Evolutionary conservation across 73 alveolate genomes (phyloP).

Genomic region (Tetrahymena elliotti): DNA sequence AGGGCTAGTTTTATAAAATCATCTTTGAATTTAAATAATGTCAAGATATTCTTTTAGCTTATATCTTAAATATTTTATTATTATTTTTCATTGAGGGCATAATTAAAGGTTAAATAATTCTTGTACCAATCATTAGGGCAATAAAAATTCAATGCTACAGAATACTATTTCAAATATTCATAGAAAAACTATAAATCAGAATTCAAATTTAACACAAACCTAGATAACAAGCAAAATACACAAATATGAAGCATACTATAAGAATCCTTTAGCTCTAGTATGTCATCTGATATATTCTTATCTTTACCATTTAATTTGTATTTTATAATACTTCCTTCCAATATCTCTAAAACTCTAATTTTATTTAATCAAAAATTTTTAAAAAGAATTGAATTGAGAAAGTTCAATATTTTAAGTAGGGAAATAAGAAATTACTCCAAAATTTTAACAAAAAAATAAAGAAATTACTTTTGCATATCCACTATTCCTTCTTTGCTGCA

Average conservation of each 20-base stretch:
- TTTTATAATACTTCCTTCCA: neutral
- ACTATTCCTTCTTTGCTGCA: neutral
- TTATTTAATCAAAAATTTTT: neutral
- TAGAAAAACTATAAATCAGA: neutral
- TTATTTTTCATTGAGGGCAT: neutral
- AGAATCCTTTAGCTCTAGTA: neutral
- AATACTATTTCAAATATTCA: neutral
- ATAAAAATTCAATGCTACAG: neutral
- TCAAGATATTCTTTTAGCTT: neutral
- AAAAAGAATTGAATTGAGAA: neutral
- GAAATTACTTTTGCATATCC: neutral
- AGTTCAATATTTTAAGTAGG: too few species aligned
- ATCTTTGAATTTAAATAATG: neutral
- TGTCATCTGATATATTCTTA: neutral
- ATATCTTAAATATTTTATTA: neutral
- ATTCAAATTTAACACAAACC: neutral
- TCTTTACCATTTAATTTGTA: neutral
- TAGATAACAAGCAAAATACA: neutral
- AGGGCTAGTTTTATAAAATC: neutral
- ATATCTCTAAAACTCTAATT: neutral
- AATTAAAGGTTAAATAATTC: neutral
- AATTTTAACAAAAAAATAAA: neutral
- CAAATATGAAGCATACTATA: neutral
- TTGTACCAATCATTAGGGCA: neutral
- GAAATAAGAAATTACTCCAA: neutral